phyloP scores from a whole-genome alignment of 495 filamentous ascomycete genomes.

The Penicillium riverlandense region DNA sequence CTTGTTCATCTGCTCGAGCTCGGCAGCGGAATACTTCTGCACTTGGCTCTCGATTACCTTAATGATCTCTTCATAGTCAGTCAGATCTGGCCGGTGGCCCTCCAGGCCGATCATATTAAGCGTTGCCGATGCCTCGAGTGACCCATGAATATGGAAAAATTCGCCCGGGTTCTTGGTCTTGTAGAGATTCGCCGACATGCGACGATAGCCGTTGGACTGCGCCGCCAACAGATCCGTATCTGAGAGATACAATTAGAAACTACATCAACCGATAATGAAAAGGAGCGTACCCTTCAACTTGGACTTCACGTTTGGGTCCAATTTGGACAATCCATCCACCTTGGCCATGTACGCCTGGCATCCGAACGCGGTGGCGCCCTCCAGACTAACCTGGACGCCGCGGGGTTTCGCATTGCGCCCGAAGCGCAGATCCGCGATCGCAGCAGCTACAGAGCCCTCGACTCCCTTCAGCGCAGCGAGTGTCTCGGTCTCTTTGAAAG shows the following conservation, averaged over 20 bases:
- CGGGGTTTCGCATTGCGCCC: constrained; percentile 25
- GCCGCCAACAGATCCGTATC: constrained; percentile 65
- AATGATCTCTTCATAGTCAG: constrained; percentile 59
- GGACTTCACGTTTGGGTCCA: constrained; percentile 50
- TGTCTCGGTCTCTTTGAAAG: constrained; percentile 65
- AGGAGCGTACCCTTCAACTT: constrained; percentile 51
- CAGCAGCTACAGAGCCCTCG: constrained; percentile 59
- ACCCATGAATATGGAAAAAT: constrained; percentile 76
- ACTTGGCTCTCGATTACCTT: constrained; percentile 60
- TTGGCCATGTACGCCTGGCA: constrained; percentile 68
- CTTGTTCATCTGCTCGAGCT: constrained; percentile 60
- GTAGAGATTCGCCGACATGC: constrained; percentile 71
- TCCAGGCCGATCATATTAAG: constrained; percentile 67
- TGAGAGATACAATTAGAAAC: constrained; percentile 15
- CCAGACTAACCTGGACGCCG: constrained; percentile 52
- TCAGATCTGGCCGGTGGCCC: constrained; percentile 53
- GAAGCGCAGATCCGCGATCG: constrained; percentile 53
- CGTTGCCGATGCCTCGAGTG: constrained; percentile 60
- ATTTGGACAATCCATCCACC: constrained; percentile 61
- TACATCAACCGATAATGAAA: neutral
- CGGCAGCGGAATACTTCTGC: constrained; percentile 50
- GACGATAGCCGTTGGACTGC: constrained; percentile 65
- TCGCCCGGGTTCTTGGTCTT: constrained; percentile 55
- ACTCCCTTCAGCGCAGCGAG: constrained; percentile 61
- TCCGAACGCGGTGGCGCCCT: constrained; percentile 58